Conservation (phyloP, 805 yeast genomes). For the Ogataea ganodermae region DNA sequence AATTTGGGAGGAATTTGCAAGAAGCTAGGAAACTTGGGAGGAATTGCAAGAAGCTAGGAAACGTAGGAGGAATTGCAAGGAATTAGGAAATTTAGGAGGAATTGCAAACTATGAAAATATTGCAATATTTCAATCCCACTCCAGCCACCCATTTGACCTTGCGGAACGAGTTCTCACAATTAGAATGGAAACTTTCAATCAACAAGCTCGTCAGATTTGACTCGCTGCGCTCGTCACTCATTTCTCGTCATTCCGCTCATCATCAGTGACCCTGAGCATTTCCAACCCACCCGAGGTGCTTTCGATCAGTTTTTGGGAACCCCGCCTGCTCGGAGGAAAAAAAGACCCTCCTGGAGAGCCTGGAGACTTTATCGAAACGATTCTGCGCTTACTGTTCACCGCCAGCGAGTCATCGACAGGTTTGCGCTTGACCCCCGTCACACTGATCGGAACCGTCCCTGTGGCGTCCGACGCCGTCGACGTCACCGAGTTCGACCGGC, state of each 20-base stretch:
- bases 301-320: slow-evolving; percentile 31
- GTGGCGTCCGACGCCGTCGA: slow-evolving; percentile 12
- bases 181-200: no score
- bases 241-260: neutral
- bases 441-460: neutral
- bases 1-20: no score
- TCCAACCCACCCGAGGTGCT: slow-evolving; percentile 36
- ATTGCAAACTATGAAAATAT: no score
- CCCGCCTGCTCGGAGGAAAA: slow-evolving; percentile 25
- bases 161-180: no score
- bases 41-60: no score
- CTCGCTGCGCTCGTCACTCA: neutral
- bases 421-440: slow-evolving; percentile 17
- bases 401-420: slow-evolving; percentile 16
- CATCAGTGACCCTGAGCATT: slow-evolving; percentile 25
- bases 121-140: no score
- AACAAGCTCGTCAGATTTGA: no score
- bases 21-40: no score
- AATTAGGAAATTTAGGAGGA: no score
- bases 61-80: no score
- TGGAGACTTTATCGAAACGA: slow-evolving; percentile 24
- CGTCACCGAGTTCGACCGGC: slow-evolving; percentile 11
- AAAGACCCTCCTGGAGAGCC: neutral
- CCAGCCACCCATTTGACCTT: no score
- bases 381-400: slow-evolving; percentile 23